Conservation (phyloP, 345 rosid genomes). For the Nasturtium officinale region DNA sequence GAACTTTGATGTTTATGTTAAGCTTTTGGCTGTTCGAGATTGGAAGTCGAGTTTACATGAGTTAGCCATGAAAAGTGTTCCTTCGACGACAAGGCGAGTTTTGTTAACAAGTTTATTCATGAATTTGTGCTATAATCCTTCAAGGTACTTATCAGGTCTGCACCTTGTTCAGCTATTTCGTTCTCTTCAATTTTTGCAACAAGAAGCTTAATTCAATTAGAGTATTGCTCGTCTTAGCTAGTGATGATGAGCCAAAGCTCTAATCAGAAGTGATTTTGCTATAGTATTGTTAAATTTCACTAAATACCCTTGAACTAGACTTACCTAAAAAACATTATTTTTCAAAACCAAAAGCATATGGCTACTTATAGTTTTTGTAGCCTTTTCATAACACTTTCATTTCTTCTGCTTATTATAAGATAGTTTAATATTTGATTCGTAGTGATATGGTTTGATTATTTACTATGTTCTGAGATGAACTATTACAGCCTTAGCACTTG, state of each 20-base stretch:
- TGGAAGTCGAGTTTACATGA: conserved; percentile 47
- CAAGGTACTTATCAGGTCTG: conserved; percentile 98
- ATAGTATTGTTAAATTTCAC: not conserved
- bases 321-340: not conserved
- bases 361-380: not conserved
- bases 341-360: not conserved
- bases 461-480: conserved; percentile 1
- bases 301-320: not conserved
- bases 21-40: conserved; percentile 34
- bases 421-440: not conserved
- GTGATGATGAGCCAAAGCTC: conserved; percentile 10
- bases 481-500: conserved; percentile 74
- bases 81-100: conserved; percentile 54
- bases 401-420: not conserved
- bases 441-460: conserved; percentile 9
- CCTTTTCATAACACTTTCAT: not conserved
- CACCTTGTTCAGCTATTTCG: conserved; percentile 48
- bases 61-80: conserved; percentile 42
- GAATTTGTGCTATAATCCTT: conserved; percentile 62
- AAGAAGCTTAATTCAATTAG: not conserved
- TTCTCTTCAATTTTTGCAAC: not conserved
- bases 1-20: not conserved
- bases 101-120: conserved; percentile 61
- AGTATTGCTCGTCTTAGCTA: not conserved
- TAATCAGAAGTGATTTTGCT: not conserved